Evolutionary conservation across 1,284 basidiomycete species (phyloP), one percentile per base, ranked within the genome.

Genomic region (Ganoderma multipileum): DNA sequence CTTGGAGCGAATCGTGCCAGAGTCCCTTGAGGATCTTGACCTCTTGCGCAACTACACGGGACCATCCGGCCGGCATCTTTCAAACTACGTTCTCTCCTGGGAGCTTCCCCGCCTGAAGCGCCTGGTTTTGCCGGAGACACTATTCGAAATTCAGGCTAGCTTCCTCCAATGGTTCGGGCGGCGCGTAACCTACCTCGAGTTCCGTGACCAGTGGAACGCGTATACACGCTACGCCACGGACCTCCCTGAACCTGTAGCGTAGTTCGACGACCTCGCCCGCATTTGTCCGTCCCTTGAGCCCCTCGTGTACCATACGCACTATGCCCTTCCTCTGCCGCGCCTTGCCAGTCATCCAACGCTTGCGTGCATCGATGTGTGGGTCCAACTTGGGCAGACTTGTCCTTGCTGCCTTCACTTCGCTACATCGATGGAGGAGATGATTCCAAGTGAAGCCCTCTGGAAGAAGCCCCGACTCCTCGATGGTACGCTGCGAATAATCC

Each of bases 401-500:
- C 2, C 28, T 0, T 59, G 65, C n/a, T 11, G 26, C 9, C n/a
- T 36, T 0, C 55, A 61, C 26, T 9, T 57, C 18, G 50, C 33
- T 26, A 12, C 36, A 12, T 52, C 63, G 12, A 50, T 23, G n/a
- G 11, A 33, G 12, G 50, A 63, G 30, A 50, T 36, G 55, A n/a
- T 65, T 16, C 66, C 63, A 4, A 18, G 60, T 8, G 54, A 57
- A 4, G 57, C 62, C 0, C 58, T 12, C 9, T 70, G 68, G 68
- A 70, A 69, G 64, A 69, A 67, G 41, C 58, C 67, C n/a, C 69
- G 66, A 5, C 55, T 70, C 8, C 61, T 70, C 16, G 69, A 70
- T 33, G 60, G 61, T 39, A 60, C 69, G 6, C 57, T 67, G 28
- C 54, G 44, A 42, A 44, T 16, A 23, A 44, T 69, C 20, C 14